Evolutionary conservation across 2,329 filamentous ascomycete genomes (phyloP).

Genomic region (Clarireedia hainanense): DNA sequence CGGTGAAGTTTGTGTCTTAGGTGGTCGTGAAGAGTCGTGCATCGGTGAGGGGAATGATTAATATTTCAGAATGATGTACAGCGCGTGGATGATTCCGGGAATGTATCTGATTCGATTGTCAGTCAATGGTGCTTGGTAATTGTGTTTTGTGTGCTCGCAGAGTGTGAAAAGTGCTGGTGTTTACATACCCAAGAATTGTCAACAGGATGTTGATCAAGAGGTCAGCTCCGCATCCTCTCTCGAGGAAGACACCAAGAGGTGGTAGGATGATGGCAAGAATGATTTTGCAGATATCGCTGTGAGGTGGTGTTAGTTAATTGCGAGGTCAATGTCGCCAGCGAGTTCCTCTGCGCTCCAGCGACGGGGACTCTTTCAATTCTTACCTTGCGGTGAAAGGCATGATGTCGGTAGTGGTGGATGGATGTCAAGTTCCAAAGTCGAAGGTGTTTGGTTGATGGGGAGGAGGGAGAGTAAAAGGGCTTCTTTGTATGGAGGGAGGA

Average conservation of each 20-base stretch:
- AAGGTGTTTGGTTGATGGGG: conserved; percentile 2
- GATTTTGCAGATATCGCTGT: conserved; percentile 70
- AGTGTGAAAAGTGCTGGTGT: neutral
- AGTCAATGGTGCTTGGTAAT: neutral
- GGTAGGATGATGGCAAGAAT: conserved; percentile 85
- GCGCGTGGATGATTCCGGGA: conserved; percentile 13
- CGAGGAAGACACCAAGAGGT: conserved; percentile 86
- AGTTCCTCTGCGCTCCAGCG: neutral
- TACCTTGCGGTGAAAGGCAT: conserved; percentile 54
- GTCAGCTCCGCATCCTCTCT: conserved; percentile 77
- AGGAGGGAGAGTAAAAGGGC: neutral
- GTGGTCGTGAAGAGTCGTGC: neutral
- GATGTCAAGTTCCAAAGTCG: neutral
- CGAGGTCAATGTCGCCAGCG: neutral
- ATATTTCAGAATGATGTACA: conserved; percentile 72
- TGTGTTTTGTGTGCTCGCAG: no score
- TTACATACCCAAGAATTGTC: conserved; percentile 40
- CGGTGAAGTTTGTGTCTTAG: neutral
- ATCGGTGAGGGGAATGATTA: conserved; percentile 35
- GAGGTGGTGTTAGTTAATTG: conserved; percentile 12
- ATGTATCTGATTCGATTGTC: neutral
- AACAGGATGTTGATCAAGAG: conserved; percentile 70
- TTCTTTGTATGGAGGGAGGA: conserved; percentile 5
- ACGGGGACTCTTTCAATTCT: conserved; percentile 18
- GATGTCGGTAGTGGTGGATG: conserved; percentile 13